Evolutionary conservation across 768 basidiomycete genomes (phyloP), one percentile per base, ranked within the genome.

Genomic region (Postia placenta): DNA sequence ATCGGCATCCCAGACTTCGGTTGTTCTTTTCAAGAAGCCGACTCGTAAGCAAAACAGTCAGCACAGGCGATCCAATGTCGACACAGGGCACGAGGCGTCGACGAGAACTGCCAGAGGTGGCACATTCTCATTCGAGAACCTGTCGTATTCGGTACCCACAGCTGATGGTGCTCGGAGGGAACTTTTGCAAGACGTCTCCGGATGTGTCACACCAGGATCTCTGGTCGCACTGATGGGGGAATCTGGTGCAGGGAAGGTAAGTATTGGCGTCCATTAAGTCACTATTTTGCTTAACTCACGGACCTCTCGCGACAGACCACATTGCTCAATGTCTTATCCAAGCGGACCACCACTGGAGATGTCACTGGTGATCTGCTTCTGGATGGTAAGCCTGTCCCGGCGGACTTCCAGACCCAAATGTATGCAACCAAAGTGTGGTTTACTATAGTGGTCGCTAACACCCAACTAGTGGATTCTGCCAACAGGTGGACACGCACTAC

Each of bases 401-500:
- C 65, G 0, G 74, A 80, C 46, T 80, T 77, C 59, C 69, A 74
- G 61, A 69, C 80, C 52, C 79, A 80, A 65, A 82, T 80, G 48
- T 52, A 37, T 19, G 60, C 56, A 23, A n/a, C n/a, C n/a, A n/a
- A n/a, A n/a, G n/a, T n/a, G 14, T 26, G 12, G 3, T 5, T 19
- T 14, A 25, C 36, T 23, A 37, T 23, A 2, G 22, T 9, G 33
- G 9, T 35, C n/a, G 33, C 9, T 35, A 9, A 9, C 7, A 20
- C 23, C 28, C 38, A 17, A 49, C 5, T 24, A 85, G 82, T 41
- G 90, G 88, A 0, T 93, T 91, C 59, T 87, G 84, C 50, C 90
- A 94, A 59, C 92, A 95, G 60, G 79, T 79, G 73, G 89, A 91
- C 56, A 84, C 81, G 0, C 92, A 93, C 66, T 73, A 85, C 19